Evolutionary conservation across 2,329 filamentous ascomycete genomes (phyloP).

Genomic region (Pestalotiopsis fici): DNA sequence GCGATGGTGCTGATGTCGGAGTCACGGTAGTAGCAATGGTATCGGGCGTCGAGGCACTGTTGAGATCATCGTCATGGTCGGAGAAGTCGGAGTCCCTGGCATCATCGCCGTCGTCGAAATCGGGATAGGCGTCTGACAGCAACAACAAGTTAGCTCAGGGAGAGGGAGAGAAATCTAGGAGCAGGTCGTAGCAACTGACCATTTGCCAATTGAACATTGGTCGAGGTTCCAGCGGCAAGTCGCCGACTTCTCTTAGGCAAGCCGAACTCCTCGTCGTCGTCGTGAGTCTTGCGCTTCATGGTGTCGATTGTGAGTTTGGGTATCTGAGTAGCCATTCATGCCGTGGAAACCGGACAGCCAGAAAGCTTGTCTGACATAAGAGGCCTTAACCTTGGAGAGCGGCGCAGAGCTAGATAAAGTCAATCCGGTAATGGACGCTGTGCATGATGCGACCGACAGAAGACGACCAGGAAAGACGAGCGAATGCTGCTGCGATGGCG

Average conservation of each 20-base stretch:
- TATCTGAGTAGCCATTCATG: not conserved
- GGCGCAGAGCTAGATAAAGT: not conserved
- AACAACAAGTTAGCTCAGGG: not conserved
- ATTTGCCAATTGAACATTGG: not conserved
- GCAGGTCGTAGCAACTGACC: constrained; percentile 8
- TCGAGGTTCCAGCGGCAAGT: not conserved
- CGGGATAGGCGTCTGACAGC: not conserved
- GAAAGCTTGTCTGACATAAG: not conserved
- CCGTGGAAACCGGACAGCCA: not conserved
- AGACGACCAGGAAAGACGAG: not conserved
- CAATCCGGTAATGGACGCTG: not conserved
- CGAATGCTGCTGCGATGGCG: not conserved
- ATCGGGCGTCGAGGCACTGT: constrained; percentile 14
- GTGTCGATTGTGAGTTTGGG: not conserved
- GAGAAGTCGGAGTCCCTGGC: constrained; percentile 13
- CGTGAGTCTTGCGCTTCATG: constrained; percentile 25
- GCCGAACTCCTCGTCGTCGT: constrained; percentile 12
- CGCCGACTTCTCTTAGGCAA: constrained; percentile 18
- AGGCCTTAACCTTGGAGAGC: not conserved
- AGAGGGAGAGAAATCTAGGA: not conserved
- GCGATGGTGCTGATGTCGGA: constrained; percentile 37
- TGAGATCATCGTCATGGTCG: constrained; percentile 17
- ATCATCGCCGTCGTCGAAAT: not conserved
- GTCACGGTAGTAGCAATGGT: constrained; percentile 46
- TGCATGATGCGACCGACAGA: not conserved